Percentiles rank a stretch among this genome's conserved stretches.
These are phyloP conservation scores for Blastobotrys apis DNA, from an alignment of 1,139 yeast genomes.

Conservation along the genomic window DNA sequence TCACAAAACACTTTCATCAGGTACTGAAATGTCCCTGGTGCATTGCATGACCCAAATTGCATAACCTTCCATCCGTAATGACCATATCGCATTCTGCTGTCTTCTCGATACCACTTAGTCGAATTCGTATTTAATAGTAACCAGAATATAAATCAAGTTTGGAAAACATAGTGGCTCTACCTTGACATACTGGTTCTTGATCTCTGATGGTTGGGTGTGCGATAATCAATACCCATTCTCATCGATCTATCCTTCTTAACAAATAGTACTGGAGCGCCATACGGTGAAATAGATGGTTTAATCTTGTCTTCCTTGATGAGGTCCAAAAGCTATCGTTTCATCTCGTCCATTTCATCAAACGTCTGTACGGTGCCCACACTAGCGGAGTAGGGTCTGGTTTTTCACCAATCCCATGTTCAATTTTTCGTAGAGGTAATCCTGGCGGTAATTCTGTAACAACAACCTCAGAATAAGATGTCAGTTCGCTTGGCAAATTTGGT, in stretches of 20 bases:
- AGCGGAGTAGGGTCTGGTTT: too few species aligned
- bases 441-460: too few species aligned
- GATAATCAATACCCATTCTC: constrained; percentile 21
- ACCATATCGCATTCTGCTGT: constrained; percentile 22
- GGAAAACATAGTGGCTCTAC: constrained; percentile 15
- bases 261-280: too few species aligned
- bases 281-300: too few species aligned
- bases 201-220: constrained; percentile 14
- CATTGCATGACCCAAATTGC: constrained; percentile 27
- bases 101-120: constrained; percentile 18
- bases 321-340: too few species aligned
- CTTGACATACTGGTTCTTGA: constrained; percentile 6
- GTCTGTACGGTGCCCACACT: too few species aligned
- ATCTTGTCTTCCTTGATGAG: too few species aligned
- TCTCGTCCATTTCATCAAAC: too few species aligned
- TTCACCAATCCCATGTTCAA: too few species aligned
- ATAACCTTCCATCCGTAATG: constrained; percentile 25
- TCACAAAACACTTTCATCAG: constrained; percentile 19
- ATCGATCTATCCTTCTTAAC: constrained; percentile 24
- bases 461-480: too few species aligned
- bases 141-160: constrained; percentile 24
- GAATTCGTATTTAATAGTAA: constrained; percentile 23
- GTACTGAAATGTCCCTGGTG: constrained; percentile 25
- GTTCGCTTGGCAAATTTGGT: too few species aligned
- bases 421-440: too few species aligned